Percentiles rank a stretch among this genome's conserved stretches.
Evolutionary conservation across 192 early-diverging fungal species (phyloP).

Genomic region (Coemansia reversa): DNA sequence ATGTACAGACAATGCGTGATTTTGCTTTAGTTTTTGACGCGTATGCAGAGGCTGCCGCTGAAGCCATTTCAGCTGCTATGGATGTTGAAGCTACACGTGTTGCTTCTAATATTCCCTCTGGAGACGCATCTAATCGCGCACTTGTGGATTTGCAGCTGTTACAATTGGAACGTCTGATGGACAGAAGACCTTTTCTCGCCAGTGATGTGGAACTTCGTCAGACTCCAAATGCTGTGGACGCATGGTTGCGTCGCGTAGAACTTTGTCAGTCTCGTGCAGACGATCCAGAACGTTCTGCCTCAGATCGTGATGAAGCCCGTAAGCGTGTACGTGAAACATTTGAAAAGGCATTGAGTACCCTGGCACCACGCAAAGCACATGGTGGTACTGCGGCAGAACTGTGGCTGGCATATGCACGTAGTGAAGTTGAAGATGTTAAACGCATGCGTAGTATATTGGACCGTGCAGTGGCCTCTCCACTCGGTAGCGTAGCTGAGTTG

Average conservation of each 20-base stretch:
- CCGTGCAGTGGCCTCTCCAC: slow-evolving; percentile 77
- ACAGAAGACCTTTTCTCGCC: slow-evolving; percentile 87
- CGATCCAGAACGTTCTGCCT: background rate
- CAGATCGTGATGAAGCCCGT: background rate
- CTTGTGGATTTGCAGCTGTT: slow-evolving; percentile 81
- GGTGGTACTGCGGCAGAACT: slow-evolving; percentile 75
- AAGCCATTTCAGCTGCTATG: slow-evolving; percentile 72
- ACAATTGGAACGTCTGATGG: slow-evolving; percentile 89
- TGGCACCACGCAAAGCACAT: slow-evolving; percentile 71
- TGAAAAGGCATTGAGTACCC: slow-evolving; percentile 64
- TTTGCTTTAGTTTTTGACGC: slow-evolving; percentile 97
- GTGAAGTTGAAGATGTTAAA: slow-evolving; percentile 54
- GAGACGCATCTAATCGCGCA: slow-evolving; percentile 38
- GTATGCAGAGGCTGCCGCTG: slow-evolving; percentile 90
- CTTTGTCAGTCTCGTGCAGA: slow-evolving; percentile 51
- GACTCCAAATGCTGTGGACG: slow-evolving; percentile 84
- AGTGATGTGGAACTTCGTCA: slow-evolving; percentile 91
- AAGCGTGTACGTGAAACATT: slow-evolving; percentile 8
- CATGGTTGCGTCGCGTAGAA: slow-evolving; percentile 87
- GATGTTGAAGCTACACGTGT: slow-evolving; percentile 61
- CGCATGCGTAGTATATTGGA: slow-evolving; percentile 76
- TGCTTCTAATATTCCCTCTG: slow-evolving; percentile 21
- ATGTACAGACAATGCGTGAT: slow-evolving; percentile 81
- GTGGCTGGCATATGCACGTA: slow-evolving; percentile 84
- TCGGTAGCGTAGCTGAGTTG: slow-evolving; percentile 77